A percentile compares a stretch with the other conserved stretches of the same genome.
Conservation (phyloP, 202 grass and related monocot genomes). For the Miscanthus sacchariflorus region DNA sequence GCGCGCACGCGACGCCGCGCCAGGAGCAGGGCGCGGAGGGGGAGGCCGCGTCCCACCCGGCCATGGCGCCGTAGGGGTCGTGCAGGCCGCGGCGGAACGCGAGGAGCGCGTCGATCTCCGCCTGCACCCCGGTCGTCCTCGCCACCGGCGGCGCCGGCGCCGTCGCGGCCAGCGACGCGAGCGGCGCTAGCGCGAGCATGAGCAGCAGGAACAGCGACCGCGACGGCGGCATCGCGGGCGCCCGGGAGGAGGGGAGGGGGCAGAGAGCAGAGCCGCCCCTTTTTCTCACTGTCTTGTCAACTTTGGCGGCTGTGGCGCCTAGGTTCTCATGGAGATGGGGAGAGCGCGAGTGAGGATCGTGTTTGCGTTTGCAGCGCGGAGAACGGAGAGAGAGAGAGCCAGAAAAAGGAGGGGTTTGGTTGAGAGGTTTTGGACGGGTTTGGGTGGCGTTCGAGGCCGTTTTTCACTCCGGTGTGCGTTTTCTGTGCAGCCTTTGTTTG, state of each 20-base stretch:
- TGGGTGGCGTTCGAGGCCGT: slow-evolving; percentile 66
- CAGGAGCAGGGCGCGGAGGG: slow-evolving; percentile 80
- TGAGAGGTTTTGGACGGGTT: slow-evolving; percentile 68
- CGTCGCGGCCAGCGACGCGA: not conserved
- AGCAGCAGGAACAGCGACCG: slow-evolving; percentile 48
- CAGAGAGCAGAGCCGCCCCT: not conserved
- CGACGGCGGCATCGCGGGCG: slow-evolving; percentile 52
- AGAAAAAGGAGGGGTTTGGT: slow-evolving; percentile 44
- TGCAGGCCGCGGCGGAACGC: slow-evolving; percentile 63
- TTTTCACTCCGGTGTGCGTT: slow-evolving; percentile 34
- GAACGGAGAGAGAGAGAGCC: not conserved
- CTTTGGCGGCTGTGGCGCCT: slow-evolving; percentile 42
- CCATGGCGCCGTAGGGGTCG: slow-evolving; percentile 75
- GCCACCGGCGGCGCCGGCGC: slow-evolving; percentile 33
- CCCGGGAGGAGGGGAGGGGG: not conserved
- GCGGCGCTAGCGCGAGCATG: slow-evolving; percentile 43
- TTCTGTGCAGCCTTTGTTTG: slow-evolving; percentile 15
- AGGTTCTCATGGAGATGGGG: slow-evolving; percentile 43
- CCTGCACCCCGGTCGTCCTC: slow-evolving; percentile 57
- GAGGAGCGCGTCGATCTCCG: slow-evolving; percentile 76
- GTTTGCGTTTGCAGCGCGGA: not conserved
- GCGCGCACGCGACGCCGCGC: slow-evolving; percentile 77
- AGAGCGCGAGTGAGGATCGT: not conserved
- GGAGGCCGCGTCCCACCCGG: slow-evolving; percentile 64
- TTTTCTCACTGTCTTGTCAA: slow-evolving; percentile 32